Evolutionary conservation across 108 stramenopile genomes (phyloP).

Genomic region (Heterococcus sp.): DNA sequence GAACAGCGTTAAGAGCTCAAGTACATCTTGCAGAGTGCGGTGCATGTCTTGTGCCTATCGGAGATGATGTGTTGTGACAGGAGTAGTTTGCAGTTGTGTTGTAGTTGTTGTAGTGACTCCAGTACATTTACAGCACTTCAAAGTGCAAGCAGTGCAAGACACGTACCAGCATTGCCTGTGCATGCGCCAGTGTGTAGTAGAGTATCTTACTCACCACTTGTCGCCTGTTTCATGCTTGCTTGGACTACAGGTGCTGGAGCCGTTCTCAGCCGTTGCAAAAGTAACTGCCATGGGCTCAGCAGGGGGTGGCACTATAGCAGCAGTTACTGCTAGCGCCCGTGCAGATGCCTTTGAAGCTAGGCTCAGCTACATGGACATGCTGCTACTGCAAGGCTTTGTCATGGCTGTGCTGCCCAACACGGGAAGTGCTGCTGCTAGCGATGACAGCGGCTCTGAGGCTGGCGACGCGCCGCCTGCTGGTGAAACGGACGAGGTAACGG

Average conservation of each 20-base stretch:
- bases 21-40: no score
- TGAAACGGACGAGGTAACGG: not conserved
- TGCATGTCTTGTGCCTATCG: no score
- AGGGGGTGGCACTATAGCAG: not conserved
- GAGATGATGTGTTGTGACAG: no score
- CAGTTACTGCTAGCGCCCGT: not conserved
- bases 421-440: not conserved
- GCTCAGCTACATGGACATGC: conserved; percentile 22
- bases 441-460: not conserved
- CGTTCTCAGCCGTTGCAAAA: conserved; percentile 1
- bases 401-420: not conserved
- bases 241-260: conserved; percentile 16
- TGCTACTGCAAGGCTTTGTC: conserved; percentile 2
- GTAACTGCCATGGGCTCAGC: not conserved
- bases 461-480: not conserved
- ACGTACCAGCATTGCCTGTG: no score
- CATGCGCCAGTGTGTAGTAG: no score
- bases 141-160: no score
- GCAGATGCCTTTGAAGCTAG: conserved; percentile 8
- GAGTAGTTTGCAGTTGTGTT: no score
- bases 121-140: no score
- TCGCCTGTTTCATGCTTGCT: no score
- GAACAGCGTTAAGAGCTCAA: no score
- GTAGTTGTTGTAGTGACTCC: no score
- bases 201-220: no score